Base-by-base conservation (phyloP, 1,284 basidiomycete species). In the Cryptococcus sp. region DNA sequence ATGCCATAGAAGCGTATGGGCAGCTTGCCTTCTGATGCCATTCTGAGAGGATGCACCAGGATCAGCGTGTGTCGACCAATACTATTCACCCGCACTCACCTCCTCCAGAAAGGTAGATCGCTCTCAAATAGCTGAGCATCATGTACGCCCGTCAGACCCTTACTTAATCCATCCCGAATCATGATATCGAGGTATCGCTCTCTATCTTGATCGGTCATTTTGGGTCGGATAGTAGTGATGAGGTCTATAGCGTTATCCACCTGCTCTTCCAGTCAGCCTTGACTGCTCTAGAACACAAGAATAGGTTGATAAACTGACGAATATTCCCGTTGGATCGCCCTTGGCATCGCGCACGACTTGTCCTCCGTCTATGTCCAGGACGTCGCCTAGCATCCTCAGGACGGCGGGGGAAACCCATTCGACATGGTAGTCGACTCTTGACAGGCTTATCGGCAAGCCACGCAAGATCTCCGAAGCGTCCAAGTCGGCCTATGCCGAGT, bases 131-230 rank as follows among this genome's bases (percentile, higher is more conserved):
- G 81, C 16, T 80, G 82, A 0, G 92, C 93, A 70, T 95, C 92
- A 62, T 94, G 91, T 7, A 95, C 86, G 15, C 84, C 87, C 0
- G 89, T 92, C 50, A 96, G 75, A 3, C 93, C 93, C 47, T 85
- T 84, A 1, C 83, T 80, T 16, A 92, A 80, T 0, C 88, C 90
- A 67, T 90, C 87, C 38, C 79, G 76, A 51, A 88, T 82, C 0
- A 89, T 83, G 17, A 81, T 80, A n/a, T 85, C 78, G 56, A 90
- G 87, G 70, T 84, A 89, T 19, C 81, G 78, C 39, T 81, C 71
- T 71, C 87, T 82, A 64, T 87, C 84, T 7, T 77, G 72, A 38
- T 86, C 82, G 0, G 85, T 84, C 82, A 85, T 86, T 3, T 81
- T 71, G 0, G 91, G 91, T 5, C 81, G 75, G 0, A 87, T 69